Percentiles rank a stretch among this genome's conserved stretches.
These are phyloP conservation scores for Rhytidhysteron rufulum DNA, from an alignment of 2,329 filamentous ascomycete genomes.

Conservation along the genomic window DNA sequence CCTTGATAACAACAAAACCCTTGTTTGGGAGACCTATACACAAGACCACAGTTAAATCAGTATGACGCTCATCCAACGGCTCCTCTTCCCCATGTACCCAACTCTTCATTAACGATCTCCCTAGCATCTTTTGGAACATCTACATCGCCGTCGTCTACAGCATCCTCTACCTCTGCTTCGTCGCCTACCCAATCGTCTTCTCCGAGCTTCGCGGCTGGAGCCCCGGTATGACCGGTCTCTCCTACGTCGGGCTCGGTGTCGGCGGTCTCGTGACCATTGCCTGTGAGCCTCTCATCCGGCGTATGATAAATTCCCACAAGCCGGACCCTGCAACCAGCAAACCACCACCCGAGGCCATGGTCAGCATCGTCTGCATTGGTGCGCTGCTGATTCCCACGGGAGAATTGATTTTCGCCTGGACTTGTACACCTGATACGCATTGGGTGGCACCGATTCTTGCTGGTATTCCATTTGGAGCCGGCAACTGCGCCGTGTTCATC, in stretches of 20 bases:
- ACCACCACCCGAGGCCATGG: conserved; percentile 73
- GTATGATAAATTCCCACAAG: conserved; percentile 72
- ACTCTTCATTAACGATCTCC: conserved; percentile 5
- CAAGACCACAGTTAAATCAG: too few relatives aligned
- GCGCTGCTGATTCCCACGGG: conserved; percentile 71
- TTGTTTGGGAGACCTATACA: too few relatives aligned
- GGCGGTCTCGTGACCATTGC: conserved; percentile 52
- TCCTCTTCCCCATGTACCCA: background rate
- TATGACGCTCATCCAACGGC: too few relatives aligned
- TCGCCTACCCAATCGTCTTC: conserved; percentile 86
- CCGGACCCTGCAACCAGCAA: conserved; percentile 72
- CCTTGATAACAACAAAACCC: background rate
- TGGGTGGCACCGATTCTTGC: conserved; percentile 78
- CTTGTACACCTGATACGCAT: conserved; percentile 68
- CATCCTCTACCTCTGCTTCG: conserved; percentile 81
- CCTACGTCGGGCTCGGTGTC: conserved; percentile 70
- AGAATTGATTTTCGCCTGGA: conserved; percentile 81
- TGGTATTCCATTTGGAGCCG: conserved; percentile 73
- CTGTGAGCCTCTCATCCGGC: conserved; percentile 65
- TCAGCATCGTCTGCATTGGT: conserved; percentile 74
- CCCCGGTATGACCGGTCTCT: conserved; percentile 67
- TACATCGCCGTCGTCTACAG: conserved; percentile 72
- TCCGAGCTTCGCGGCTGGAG: conserved; percentile 71
- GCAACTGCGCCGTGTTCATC: conserved; percentile 76
- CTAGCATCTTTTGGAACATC: conserved; percentile 62